Evolutionary conservation across 2,329 filamentous ascomycete genomes (phyloP).

Genomic region (Talaromyces amestolkiae): DNA sequence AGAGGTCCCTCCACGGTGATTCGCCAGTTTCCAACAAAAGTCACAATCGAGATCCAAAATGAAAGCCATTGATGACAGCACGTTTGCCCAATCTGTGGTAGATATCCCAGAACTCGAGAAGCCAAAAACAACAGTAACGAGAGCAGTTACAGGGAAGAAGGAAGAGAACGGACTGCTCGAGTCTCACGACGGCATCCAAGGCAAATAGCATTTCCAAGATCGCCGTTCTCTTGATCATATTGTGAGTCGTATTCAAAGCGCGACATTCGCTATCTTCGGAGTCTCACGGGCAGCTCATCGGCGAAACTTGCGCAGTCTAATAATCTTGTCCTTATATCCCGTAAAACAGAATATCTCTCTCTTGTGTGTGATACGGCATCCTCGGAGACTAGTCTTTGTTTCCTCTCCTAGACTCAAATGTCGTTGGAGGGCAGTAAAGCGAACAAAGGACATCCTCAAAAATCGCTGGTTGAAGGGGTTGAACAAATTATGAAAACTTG

Average conservation of each 20-base stretch:
- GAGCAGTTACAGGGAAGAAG: conserved; percentile 10
- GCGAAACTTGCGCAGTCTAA: conserved; percentile 23
- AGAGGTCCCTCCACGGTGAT: conserved; percentile 66
- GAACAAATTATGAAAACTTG: conserved; percentile 27
- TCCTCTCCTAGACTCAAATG: conserved; percentile 61
- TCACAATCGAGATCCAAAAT: neutral
- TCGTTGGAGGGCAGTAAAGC: conserved; percentile 63
- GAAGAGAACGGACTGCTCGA: conserved; percentile 14
- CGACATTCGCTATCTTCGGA: conserved; percentile 20
- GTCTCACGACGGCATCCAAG: neutral
- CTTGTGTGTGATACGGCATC: conserved; percentile 77
- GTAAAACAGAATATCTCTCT: conserved; percentile 52
- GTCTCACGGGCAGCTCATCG: conserved; percentile 14
- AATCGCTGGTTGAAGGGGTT: conserved; percentile 61
- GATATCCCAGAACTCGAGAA: conserved; percentile 13
- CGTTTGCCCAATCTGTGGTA: conserved; percentile 13
- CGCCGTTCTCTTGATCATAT: neutral
- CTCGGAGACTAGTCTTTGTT: conserved; percentile 93
- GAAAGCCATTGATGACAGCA: conserved; percentile 17
- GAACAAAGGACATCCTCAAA: conserved; percentile 97
- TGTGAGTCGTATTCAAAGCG: conserved; percentile 9
- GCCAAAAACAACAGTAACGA: conserved; percentile 2
- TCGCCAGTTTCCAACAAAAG: neutral
- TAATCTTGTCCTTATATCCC: conserved; percentile 31
- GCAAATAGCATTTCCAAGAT: neutral